A percentile compares a stretch with the other conserved stretches of the same genome.
phyloP scores from a whole-genome alignment of 2,329 filamentous ascomycete genomes.

The Aphanoascus verrucosus region DNA sequence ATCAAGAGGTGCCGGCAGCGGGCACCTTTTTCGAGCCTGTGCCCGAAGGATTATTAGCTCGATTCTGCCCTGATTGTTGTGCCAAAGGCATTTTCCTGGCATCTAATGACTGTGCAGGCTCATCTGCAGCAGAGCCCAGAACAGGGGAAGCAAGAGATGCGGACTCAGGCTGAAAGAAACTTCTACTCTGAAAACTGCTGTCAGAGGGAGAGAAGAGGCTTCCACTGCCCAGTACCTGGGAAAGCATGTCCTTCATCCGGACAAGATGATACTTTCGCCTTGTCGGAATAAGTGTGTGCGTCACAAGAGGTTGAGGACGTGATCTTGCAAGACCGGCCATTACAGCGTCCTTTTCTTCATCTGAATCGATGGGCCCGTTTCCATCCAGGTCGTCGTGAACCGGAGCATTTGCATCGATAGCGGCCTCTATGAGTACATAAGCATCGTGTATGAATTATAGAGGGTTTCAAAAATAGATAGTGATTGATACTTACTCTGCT shows the following conservation, averaged over 20 bases:
- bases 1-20: slow-evolving; percentile 1
- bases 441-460: background rate
- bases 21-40: slow-evolving; percentile 1
- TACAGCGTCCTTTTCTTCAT: slow-evolving; percentile 83
- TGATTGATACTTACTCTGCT: slow-evolving; percentile 61
- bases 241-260: slow-evolving; percentile 54
- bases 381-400: slow-evolving; percentile 75
- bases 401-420: slow-evolving; percentile 86
- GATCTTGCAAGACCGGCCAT: slow-evolving; percentile 63
- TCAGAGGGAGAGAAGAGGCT: slow-evolving; percentile 36
- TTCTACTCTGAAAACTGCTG: slow-evolving; percentile 22
- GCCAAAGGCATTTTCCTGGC: slow-evolving; percentile 14
- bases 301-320: slow-evolving; percentile 65
- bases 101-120: slow-evolving; percentile 12
- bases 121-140: slow-evolving; percentile 20
- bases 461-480: slow-evolving; percentile 7
- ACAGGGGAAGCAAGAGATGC: slow-evolving; percentile 21
- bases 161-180: slow-evolving; percentile 27
- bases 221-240: slow-evolving; percentile 44
- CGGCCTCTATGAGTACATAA: slow-evolving; percentile 55
- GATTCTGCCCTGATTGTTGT: slow-evolving; percentile 14
- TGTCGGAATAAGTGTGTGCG: slow-evolving; percentile 45
- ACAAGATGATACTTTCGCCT: slow-evolving; percentile 50
- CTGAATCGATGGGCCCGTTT: slow-evolving; percentile 76
- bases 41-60: slow-evolving; percentile 8